Conservation (phyloP, 2,329 filamentous ascomycete genomes). For the Cadophora sp. region DNA sequence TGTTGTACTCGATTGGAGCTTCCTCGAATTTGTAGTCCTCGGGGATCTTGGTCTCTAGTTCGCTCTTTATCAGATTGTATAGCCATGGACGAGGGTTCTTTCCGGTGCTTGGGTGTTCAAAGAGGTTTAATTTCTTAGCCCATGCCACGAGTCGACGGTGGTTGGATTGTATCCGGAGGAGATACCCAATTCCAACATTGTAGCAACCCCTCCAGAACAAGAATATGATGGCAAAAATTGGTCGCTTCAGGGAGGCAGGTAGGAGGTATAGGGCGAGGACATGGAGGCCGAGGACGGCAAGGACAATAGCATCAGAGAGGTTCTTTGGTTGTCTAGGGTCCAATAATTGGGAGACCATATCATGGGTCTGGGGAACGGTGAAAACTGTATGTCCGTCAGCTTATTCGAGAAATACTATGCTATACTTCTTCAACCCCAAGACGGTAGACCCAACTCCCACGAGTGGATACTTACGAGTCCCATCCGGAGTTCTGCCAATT, state of each 20-base stretch:
- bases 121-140: constrained; percentile 85
- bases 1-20: constrained; percentile 97
- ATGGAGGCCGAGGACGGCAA: constrained; percentile 78
- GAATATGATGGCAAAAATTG: constrained; percentile 83
- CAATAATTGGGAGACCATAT: constrained; percentile 98
- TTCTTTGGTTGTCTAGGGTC: constrained; percentile 97
- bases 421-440: no score
- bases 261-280: constrained; percentile 77
- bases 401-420: neutral
- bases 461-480: constrained; percentile 71
- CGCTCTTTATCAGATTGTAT: constrained; percentile 83
- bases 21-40: constrained; percentile 92
- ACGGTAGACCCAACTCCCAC: neutral
- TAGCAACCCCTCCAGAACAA: constrained; percentile 92
- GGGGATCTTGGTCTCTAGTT: constrained; percentile 94
- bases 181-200: constrained; percentile 91
- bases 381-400: constrained; percentile 69
- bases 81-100: constrained; percentile 83
- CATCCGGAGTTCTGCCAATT: constrained; percentile 88
- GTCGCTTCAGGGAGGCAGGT: constrained; percentile 71
- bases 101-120: constrained; percentile 82
- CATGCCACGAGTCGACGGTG: constrained; percentile 85
- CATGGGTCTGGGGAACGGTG: constrained; percentile 92
- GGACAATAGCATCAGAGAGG: constrained; percentile 80
- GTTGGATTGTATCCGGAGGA: constrained; percentile 89